Conservation (phyloP, 257 asterid genomes). For the Primulina tabacum region DNA sequence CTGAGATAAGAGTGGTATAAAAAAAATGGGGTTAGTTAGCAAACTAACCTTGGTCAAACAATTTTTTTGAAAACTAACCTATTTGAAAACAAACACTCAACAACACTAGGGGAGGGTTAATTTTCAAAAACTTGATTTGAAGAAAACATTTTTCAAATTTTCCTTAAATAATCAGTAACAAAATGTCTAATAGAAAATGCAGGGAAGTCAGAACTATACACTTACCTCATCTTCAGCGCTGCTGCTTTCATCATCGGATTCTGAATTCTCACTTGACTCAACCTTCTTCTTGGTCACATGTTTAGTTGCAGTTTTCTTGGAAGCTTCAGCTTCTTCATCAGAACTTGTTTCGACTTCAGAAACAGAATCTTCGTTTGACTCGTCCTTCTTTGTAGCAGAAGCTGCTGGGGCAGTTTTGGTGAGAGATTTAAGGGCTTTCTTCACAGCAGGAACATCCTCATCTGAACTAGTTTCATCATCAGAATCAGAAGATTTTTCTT, state of each 20-base stretch:
- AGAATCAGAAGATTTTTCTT: neutral
- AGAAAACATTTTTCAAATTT: too few relatives aligned
- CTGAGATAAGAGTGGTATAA: too few relatives aligned
- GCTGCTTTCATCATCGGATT: slow-evolving; percentile 27
- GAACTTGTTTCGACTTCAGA: neutral
- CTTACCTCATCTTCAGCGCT: slow-evolving; percentile 14
- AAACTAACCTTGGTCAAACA: too few relatives aligned
- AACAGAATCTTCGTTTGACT: neutral
- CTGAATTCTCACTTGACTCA: slow-evolving; percentile 25
- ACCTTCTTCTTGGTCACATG: slow-evolving; percentile 21
- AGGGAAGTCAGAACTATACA: neutral
- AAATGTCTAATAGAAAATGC: too few relatives aligned
- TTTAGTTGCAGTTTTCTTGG: slow-evolving; percentile 22
- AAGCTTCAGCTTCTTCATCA: neutral
- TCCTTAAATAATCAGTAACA: too few relatives aligned
- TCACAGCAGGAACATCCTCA: slow-evolving; percentile 4
- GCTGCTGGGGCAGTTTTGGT: too few relatives aligned
- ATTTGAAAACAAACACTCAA: too few relatives aligned
- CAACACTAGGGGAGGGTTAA: too few relatives aligned
- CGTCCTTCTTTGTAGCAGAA: neutral
- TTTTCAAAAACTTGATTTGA: too few relatives aligned
- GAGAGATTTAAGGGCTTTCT: neutral
- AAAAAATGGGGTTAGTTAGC: too few relatives aligned
- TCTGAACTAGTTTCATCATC: too few relatives aligned
- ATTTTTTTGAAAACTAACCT: too few relatives aligned